Evolutionary conservation across 2,329 filamentous ascomycete genomes (phyloP).

Genomic region (Delphinella strobiligena): DNA sequence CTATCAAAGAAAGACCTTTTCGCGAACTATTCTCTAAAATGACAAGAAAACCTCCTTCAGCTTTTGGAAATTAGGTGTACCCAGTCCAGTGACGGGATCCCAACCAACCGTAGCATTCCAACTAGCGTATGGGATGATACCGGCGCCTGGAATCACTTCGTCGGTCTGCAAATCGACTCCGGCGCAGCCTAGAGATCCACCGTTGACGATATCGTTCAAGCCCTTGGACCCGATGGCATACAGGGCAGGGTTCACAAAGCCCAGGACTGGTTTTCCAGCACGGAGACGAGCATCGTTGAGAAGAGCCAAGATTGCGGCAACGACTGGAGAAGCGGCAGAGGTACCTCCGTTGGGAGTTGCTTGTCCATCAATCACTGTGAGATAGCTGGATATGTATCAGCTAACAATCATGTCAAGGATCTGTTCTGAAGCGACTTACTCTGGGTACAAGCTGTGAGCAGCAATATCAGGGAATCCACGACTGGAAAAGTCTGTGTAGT

Average conservation of each 20-base stretch:
- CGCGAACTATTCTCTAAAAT: too few species aligned
- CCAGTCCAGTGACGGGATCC: constrained; percentile 22
- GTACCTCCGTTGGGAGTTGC: constrained; percentile 17
- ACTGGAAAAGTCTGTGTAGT: constrained; percentile 16
- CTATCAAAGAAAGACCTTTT: too few species aligned
- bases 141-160: constrained; percentile 16
- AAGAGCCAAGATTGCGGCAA: constrained; percentile 15
- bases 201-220: constrained; percentile 34
- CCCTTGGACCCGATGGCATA: constrained; percentile 23
- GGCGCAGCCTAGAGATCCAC: constrained; percentile 22
- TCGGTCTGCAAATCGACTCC: constrained; percentile 6
- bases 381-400: too few species aligned
- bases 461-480: constrained; percentile 24
- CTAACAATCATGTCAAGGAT: too few species aligned
- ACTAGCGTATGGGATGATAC: constrained; percentile 1
- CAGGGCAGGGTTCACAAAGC: constrained; percentile 16
- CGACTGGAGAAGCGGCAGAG: constrained; percentile 16
- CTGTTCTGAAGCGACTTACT: too few species aligned
- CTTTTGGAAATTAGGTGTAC: constrained; percentile 14
- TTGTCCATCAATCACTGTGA: constrained; percentile 4
- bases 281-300: constrained; percentile 18
- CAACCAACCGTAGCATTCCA: constrained; percentile 14
- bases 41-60: neutral
- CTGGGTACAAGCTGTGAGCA: too few species aligned
- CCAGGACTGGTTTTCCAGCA: constrained; percentile 15